A percentile compares a stretch with the other conserved stretches of the same genome.
Evolutionary conservation across 2,329 filamentous ascomycete species (phyloP).

Genomic region (Calonectria fujianensis): DNA sequence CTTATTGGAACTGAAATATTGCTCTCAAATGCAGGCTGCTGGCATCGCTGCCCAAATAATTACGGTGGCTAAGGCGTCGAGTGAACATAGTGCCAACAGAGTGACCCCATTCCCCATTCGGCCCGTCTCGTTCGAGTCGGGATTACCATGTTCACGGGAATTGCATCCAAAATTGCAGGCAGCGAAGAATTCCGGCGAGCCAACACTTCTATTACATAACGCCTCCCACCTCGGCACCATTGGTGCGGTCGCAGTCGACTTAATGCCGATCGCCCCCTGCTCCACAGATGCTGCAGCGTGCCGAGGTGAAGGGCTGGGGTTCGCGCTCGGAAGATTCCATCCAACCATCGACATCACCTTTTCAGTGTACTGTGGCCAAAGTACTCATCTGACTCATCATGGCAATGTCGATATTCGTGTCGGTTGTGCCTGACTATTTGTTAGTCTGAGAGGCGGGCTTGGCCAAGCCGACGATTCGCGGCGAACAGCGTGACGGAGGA

Average conservation of each 20-base stretch:
- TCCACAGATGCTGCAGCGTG: background rate
- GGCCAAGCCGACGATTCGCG: background rate
- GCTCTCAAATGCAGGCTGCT: background rate
- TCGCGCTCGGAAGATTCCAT: background rate
- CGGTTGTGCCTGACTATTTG: background rate
- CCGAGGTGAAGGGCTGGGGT: background rate
- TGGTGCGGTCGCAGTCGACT: background rate
- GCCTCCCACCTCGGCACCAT: background rate
- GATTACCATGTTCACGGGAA: too few relatives aligned
- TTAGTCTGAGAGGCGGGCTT: background rate
- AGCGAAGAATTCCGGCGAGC: background rate
- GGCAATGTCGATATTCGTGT: background rate
- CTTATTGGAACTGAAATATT: background rate
- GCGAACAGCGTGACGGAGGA: background rate
- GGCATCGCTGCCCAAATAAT: too few relatives aligned
- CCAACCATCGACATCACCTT: background rate
- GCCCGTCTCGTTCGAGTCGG: background rate
- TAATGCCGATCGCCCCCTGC: background rate
- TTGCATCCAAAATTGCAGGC: background rate
- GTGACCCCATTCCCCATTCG: background rate
- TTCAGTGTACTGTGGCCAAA: background rate
- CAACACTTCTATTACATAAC: slow-evolving; percentile 2
- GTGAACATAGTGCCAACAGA: background rate
- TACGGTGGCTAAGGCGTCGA: background rate
- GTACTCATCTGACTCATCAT: background rate